Conservation (phyloP, 345 rosid genomes). For the Corchorus olitorius region DNA sequence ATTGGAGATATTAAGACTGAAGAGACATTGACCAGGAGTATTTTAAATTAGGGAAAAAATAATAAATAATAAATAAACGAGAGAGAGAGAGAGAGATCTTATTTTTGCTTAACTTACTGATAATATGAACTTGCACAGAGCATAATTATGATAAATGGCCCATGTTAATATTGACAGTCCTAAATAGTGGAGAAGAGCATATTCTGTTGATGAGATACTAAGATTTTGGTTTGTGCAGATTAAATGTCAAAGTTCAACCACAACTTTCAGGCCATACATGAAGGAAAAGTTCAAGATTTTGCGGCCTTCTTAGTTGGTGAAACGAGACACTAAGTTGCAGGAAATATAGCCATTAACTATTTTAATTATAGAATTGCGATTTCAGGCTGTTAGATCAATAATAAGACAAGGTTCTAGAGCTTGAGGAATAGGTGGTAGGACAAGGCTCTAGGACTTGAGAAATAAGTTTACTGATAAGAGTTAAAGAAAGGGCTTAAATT, state of each 20-base stretch:
- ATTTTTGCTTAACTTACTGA: not conserved
- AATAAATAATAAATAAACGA: too few relatives aligned
- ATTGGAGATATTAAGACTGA: not conserved
- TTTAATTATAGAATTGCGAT: not conserved
- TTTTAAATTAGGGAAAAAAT: too few relatives aligned
- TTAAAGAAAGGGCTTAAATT: not conserved
- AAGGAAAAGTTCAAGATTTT: slow-evolving; percentile 1
- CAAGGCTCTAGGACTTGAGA: not conserved
- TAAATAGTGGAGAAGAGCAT: not conserved
- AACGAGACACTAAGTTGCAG: not conserved
- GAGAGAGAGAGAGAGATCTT: too few relatives aligned
- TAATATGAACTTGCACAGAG: not conserved
- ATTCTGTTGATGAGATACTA: not conserved
- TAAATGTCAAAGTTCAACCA: not conserved
- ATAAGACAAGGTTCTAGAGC: not conserved
- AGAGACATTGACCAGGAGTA: not conserved
- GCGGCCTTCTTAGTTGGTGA: not conserved
- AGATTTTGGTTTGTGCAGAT: not conserved
- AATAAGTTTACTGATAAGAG: not conserved
- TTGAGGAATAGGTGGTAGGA: not conserved
- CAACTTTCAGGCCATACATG: not conserved
- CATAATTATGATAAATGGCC: not conserved
- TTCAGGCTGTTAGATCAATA: not conserved
- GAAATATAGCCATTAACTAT: not conserved
- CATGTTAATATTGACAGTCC: not conserved